Evolutionary conservation across 2,329 filamentous ascomycete genomes (phyloP).

Genomic region (Ophiostoma perfectum): DNA sequence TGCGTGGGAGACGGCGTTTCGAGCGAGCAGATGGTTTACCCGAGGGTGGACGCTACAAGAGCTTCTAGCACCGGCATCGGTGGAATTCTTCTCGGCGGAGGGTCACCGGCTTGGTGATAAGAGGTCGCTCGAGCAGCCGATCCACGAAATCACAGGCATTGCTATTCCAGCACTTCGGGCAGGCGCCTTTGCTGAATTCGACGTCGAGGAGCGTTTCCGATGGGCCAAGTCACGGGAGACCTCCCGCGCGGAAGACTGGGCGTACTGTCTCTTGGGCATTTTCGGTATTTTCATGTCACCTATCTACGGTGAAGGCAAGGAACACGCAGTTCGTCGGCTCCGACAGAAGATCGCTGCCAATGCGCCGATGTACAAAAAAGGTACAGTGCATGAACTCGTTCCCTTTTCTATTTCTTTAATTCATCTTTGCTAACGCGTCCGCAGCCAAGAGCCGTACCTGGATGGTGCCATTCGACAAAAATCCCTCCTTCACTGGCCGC

Average conservation of each 20-base stretch:
- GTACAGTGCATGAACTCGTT: neutral
- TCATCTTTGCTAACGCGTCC: neutral
- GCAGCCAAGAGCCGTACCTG: neutral
- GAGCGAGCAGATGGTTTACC: neutral
- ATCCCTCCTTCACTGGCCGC: neutral
- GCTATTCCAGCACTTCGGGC: neutral
- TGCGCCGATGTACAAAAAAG: neutral
- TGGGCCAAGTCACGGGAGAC: neutral
- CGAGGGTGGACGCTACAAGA: neutral
- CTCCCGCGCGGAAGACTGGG: neutral
- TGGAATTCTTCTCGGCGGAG: neutral
- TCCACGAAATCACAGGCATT: neutral
- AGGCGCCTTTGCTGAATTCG: neutral
- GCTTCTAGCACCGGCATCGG: neutral
- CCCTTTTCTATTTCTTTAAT: neutral
- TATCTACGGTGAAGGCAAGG: neutral
- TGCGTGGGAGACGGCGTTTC: neutral
- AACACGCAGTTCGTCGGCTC: neutral
- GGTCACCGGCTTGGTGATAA: neutral
- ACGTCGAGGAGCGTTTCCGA: neutral
- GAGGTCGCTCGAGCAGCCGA: conserved; percentile 4
- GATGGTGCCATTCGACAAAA: neutral
- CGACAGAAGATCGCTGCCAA: neutral
- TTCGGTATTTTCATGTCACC: neutral
- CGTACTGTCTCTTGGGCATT: neutral